phyloP scores from a whole-genome alignment of 1,284 basidiomycete species.

The Sporisorium scitamineum region DNA sequence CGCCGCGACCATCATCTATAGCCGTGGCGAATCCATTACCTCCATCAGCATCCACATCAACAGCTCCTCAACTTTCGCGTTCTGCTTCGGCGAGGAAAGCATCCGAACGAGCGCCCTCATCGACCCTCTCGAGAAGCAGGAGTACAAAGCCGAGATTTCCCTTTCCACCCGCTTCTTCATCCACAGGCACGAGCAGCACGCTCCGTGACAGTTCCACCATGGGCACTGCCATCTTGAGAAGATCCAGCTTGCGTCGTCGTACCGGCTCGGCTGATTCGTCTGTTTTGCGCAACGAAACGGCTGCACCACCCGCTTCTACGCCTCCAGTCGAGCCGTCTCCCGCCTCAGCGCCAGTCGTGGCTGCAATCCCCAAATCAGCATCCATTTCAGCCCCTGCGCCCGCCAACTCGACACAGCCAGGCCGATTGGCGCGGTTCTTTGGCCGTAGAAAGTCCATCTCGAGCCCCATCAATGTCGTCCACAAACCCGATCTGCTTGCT shows the following conservation, averaged over 20 bases:
- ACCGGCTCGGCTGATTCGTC: constrained; percentile 26
- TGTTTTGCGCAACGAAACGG: constrained; percentile 8
- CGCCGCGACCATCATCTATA: constrained; percentile 4
- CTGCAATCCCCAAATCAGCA: not conserved
- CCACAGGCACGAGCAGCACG: constrained; percentile 36
- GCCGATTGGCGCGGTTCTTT: constrained; percentile 31
- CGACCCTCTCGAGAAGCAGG: constrained; percentile 16
- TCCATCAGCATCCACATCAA: constrained; percentile 4
- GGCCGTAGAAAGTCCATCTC: constrained; percentile 41
- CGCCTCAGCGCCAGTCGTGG: constrained; percentile 6
- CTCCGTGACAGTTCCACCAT: constrained; percentile 28
- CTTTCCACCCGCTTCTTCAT: constrained; percentile 39
- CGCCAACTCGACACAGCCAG: not conserved
- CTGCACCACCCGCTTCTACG: not conserved
- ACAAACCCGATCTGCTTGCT: constrained; percentile 18
- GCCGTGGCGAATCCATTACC: constrained; percentile 3
- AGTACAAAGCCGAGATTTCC: constrained; percentile 18
- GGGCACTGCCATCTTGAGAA: constrained; percentile 30
- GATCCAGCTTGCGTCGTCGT: constrained; percentile 39
- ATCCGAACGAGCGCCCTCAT: not conserved
- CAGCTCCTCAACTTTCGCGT: not conserved
- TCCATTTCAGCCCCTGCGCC: not conserved
- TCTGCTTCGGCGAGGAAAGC: not conserved
- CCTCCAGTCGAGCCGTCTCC: not conserved
- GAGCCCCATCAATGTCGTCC: constrained; percentile 3